phyloP scores from a whole-genome alignment of 305 asterid genomes.

The Striga hermonthica region DNA sequence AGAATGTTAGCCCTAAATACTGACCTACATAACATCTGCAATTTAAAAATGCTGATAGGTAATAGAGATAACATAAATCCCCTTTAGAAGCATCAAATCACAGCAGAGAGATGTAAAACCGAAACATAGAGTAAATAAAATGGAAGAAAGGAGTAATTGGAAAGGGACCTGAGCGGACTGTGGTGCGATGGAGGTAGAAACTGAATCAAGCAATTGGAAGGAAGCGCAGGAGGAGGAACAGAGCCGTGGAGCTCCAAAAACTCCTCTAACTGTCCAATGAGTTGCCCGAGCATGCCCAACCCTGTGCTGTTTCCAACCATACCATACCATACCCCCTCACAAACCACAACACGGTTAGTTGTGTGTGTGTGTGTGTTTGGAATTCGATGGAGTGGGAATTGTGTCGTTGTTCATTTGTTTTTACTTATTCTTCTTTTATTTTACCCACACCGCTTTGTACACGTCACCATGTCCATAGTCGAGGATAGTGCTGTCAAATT shows the following conservation, averaged over 20 bases:
- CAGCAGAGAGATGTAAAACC: neutral
- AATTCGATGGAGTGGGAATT: too few relatives aligned
- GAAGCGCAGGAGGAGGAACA: conserved; percentile 46
- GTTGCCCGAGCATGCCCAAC: conserved; percentile 87
- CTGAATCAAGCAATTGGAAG: conserved; percentile 56
- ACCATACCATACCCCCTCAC: too few relatives aligned
- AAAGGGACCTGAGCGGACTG: conserved; percentile 42
- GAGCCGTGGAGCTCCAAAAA: conserved; percentile 63
- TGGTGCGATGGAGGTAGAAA: conserved; percentile 39
- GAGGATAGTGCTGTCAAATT: too few relatives aligned
- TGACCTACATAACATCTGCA: neutral
- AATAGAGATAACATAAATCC: neutral
- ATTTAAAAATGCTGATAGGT: neutral
- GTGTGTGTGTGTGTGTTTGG: too few relatives aligned
- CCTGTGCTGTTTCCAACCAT: conserved; percentile 19
- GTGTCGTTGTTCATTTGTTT: too few relatives aligned
- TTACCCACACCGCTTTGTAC: too few relatives aligned
- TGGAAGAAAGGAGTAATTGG: neutral
- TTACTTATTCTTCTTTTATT: too few relatives aligned
- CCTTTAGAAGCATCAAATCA: conserved; percentile 18
- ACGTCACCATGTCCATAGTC: too few relatives aligned
- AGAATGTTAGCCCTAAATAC: conserved; percentile 7
- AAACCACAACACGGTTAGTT: too few relatives aligned
- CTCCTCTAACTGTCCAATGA: conserved; percentile 77
- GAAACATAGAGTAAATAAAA: neutral